phyloP scores from a whole-genome alignment of 352 stramenopile species.

The Phytophthora pini region DNA sequence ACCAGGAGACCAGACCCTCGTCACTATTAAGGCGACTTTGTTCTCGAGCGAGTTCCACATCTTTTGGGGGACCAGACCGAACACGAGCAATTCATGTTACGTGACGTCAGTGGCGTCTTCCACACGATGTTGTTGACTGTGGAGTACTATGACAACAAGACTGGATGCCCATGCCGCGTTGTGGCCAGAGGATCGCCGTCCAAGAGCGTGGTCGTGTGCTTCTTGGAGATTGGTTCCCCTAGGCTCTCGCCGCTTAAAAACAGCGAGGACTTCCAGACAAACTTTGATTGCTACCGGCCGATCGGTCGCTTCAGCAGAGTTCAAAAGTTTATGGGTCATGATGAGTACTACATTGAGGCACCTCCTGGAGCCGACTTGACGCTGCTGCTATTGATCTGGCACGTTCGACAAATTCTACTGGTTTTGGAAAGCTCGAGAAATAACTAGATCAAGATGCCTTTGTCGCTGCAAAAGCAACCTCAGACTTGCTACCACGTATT shows the following conservation, averaged over 20 bases:
- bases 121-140: background rate
- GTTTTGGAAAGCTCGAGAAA: background rate
- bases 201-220: slow-evolving; percentile 3
- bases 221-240: background rate
- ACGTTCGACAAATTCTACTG: slow-evolving; percentile 1
- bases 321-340: background rate
- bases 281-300: background rate
- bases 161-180: background rate
- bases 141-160: background rate
- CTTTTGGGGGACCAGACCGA: slow-evolving; percentile 1
- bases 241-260: background rate
- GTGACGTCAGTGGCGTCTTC: slow-evolving; percentile 2
- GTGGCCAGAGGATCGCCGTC: background rate
- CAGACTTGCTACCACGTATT: background rate
- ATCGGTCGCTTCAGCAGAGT: slow-evolving; percentile 1
- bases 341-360: slow-evolving; percentile 1
- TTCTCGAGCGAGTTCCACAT: slow-evolving; percentile 6
- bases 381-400: slow-evolving; percentile 1
- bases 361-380: slow-evolving; percentile 1
- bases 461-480: no score
- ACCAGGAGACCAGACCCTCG: background rate
- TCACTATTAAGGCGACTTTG: background rate
- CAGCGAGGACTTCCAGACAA: background rate
- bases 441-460: no score
- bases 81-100: slow-evolving; percentile 1